phyloP scores from a whole-genome alignment of 495 filamentous ascomycete genomes.

The Symbiotaphrina buchneri region DNA sequence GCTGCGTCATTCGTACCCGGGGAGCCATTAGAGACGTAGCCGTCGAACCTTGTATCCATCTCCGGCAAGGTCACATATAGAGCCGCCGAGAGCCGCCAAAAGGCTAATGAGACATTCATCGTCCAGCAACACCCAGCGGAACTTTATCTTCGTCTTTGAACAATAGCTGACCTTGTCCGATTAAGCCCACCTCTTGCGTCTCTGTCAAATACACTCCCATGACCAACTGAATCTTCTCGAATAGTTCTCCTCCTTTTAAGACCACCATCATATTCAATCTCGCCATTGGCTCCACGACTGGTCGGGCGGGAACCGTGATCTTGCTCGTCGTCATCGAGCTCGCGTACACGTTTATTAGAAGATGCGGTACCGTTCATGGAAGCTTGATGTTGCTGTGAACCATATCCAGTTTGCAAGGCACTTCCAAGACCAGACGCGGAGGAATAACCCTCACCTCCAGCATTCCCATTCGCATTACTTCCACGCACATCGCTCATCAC shows the following conservation, averaged over 20 bases:
- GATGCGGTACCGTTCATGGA: conserved; percentile 42
- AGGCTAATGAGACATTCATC: too few species aligned
- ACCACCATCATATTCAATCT: conserved; percentile 36
- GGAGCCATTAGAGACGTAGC: too few species aligned
- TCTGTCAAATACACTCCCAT: conserved; percentile 11
- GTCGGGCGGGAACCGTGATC: conserved; percentile 46
- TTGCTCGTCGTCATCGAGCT: conserved; percentile 48
- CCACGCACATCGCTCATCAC: conserved; percentile 67
- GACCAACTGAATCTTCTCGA: conserved; percentile 26
- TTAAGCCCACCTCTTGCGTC: conserved; percentile 7
- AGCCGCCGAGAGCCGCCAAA: too few species aligned
- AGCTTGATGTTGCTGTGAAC: conserved; percentile 26
- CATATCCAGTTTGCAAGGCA: conserved; percentile 32
- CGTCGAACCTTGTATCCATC: too few species aligned
- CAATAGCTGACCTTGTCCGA: conserved; percentile 5
- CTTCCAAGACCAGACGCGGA: conserved; percentile 31
- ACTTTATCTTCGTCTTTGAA: conserved; percentile 5
- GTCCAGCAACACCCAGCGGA: too few species aligned
- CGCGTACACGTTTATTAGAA: conserved; percentile 60
- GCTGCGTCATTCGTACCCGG: too few species aligned
- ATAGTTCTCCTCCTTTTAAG: conserved; percentile 73
- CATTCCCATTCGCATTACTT: conserved; percentile 37
- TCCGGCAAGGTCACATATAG: too few species aligned
- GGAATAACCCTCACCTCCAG: conserved; percentile 42
- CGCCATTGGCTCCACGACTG: conserved; percentile 25